These are phyloP conservation scores for Malassezia pachydermatis DNA, from an alignment of 1,284 basidiomycete genomes.

Conservation along the genomic window DNA sequence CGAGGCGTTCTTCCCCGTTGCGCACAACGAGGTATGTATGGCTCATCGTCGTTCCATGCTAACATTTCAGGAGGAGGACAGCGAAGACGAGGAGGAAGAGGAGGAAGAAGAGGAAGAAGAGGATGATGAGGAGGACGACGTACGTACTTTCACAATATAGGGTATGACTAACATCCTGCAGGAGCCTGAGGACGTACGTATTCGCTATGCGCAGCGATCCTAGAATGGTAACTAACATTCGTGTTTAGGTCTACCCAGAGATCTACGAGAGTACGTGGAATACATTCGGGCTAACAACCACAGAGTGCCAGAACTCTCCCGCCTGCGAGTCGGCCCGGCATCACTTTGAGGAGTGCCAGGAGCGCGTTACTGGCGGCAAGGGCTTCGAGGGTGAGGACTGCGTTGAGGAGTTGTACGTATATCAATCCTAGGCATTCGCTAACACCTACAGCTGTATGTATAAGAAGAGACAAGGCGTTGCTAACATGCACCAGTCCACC, in stretches of 20 bases:
- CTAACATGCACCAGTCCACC: constrained; percentile 27
- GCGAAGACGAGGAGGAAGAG: constrained; percentile 4
- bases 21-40: constrained; percentile 25
- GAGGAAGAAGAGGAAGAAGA: constrained; percentile 23
- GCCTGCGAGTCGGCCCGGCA: constrained; percentile 39
- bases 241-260: constrained; percentile 24
- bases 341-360: constrained; percentile 47
- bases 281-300: not conserved
- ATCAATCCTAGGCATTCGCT: not conserved
- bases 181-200: constrained; percentile 45
- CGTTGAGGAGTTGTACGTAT: constrained; percentile 47
- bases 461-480: not conserved
- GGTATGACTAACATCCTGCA: constrained; percentile 19
- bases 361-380: constrained; percentile 42
- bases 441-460: constrained; percentile 15
- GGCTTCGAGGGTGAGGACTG: constrained; percentile 46
- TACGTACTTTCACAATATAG: constrained; percentile 3
- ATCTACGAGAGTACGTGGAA: constrained; percentile 31
- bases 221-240: not conserved
- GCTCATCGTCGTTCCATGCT: not conserved
- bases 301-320: constrained; percentile 46
- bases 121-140: constrained; percentile 28
- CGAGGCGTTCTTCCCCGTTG: constrained; percentile 30
- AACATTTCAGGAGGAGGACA: constrained; percentile 9
- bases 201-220: not conserved